phyloP scores from a whole-genome alignment of 2,329 filamentous ascomycete species.

The Alternaria sp. region DNA sequence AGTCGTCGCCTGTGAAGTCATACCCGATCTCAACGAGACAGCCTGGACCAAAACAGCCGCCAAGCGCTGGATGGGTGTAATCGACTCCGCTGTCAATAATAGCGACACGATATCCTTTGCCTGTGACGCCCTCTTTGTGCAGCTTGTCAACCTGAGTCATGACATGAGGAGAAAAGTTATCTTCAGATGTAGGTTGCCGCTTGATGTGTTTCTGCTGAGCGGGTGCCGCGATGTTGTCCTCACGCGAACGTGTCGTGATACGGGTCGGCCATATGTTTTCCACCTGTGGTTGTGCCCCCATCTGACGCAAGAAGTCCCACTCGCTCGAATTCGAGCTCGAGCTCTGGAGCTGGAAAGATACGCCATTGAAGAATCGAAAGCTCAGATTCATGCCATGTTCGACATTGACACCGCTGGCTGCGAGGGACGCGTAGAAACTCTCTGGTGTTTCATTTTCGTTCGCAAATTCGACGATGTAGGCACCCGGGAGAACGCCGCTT shows the following conservation, averaged over 20 bases:
- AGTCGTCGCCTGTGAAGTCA: neutral
- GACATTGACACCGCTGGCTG: constrained; percentile 14
- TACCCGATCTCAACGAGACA: neutral
- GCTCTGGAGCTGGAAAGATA: constrained; percentile 24
- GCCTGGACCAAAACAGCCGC: neutral
- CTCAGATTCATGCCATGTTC: constrained; percentile 27
- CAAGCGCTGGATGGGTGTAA: neutral
- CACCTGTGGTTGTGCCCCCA: constrained; percentile 5
- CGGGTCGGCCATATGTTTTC: constrained; percentile 24
- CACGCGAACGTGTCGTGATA: constrained; percentile 10
- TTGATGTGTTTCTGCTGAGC: constrained; percentile 13
- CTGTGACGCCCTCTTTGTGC: neutral
- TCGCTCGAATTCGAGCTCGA: constrained; percentile 11
- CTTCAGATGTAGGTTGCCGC: constrained; percentile 11
- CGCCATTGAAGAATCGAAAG: constrained; percentile 28
- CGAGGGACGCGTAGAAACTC: constrained; percentile 23
- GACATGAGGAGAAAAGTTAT: constrained; percentile 37
- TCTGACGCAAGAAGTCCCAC: neutral
- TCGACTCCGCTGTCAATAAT: neutral
- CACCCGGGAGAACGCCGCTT: constrained; percentile 6
- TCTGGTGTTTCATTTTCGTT: constrained; percentile 18
- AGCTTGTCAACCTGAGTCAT: neutral
- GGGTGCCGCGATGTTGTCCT: neutral
- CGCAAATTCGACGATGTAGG: constrained; percentile 30
- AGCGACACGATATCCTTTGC: neutral